A percentile compares a stretch with the other conserved stretches of the same genome.
phyloP scores from a whole-genome alignment of 2,329 filamentous ascomycete species.

The Colletotrichum sp. region DNA sequence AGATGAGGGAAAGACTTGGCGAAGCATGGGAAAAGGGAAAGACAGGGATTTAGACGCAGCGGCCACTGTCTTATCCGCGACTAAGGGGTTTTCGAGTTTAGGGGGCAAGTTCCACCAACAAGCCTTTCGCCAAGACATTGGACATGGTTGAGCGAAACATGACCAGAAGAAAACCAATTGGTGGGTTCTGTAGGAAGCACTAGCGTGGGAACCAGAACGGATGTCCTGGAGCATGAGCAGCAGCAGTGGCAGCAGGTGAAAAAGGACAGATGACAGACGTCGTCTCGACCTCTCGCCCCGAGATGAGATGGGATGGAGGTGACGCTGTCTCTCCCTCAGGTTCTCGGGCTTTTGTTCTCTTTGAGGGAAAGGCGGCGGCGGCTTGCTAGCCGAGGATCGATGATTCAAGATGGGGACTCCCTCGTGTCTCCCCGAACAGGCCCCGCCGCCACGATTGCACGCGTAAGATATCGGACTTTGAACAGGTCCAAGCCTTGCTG shows the following conservation, averaged over 20 bases:
- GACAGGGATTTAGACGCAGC: slow-evolving; percentile 7
- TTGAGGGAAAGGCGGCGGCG: neutral
- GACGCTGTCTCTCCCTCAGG: neutral
- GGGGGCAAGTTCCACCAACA: slow-evolving; percentile 9
- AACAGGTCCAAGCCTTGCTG: slow-evolving; percentile 1
- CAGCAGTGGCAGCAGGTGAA: neutral
- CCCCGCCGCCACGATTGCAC: slow-evolving; percentile 5
- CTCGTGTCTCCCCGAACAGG: neutral
- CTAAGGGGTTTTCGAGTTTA: slow-evolving; percentile 14
- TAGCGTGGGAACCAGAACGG: neutral
- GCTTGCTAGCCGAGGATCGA: neutral
- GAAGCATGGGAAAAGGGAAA: neutral
- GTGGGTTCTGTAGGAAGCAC: neutral
- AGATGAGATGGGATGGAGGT: slow-evolving; percentile 6
- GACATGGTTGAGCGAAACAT: slow-evolving; percentile 5
- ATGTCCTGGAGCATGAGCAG: neutral
- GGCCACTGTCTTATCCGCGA: slow-evolving; percentile 11
- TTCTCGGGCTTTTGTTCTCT: neutral
- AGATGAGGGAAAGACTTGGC: slow-evolving; percentile 1
- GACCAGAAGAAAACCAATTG: slow-evolving; percentile 6
- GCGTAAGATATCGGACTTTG: neutral
- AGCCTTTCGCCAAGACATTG: slow-evolving; percentile 6
- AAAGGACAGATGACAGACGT: neutral
- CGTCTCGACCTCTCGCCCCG: neutral
- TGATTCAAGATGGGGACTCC: neutral